These are phyloP conservation scores for Colletotrichum theobromicola DNA, from an alignment of 2,329 filamentous ascomycete species.

Conservation along the genomic window DNA sequence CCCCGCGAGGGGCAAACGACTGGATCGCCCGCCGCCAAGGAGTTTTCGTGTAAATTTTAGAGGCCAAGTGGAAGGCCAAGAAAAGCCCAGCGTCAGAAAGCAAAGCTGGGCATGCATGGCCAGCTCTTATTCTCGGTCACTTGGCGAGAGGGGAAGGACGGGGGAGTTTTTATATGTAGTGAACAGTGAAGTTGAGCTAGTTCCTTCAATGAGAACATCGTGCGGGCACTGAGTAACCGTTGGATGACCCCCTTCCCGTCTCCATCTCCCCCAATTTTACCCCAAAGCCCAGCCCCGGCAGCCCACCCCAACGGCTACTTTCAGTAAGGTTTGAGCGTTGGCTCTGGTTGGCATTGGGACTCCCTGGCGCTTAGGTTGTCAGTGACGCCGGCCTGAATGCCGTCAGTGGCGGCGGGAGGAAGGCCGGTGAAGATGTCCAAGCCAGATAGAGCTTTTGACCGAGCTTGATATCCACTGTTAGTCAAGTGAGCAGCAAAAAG, in stretches of 20 bases:
- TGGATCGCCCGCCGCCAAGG: not conserved
- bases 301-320: not conserved
- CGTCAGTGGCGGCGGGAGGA: not conserved
- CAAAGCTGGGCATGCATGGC: constrained; percentile 16
- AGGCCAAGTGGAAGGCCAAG: constrained; percentile 13
- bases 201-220: not conserved
- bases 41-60: not conserved
- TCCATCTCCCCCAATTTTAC: not conserved
- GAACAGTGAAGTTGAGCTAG: not conserved
- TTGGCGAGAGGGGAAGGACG: constrained; percentile 15
- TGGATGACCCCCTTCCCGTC: not conserved
- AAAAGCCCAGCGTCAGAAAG: constrained; percentile 10
- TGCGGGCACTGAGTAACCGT: not conserved
- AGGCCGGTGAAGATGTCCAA: not conserved
- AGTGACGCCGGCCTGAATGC: not conserved
- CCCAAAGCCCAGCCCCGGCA: not conserved
- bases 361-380: not conserved
- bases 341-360: not conserved
- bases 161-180: not conserved
- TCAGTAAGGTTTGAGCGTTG: not conserved
- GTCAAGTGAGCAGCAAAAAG: not conserved
- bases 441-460: not conserved
- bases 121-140: constrained; percentile 11
- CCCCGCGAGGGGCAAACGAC: not conserved
- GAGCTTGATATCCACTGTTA: not conserved